phyloP scores from a whole-genome alignment of 2,329 filamentous ascomycete species.

The Penicillium occitanis region DNA sequence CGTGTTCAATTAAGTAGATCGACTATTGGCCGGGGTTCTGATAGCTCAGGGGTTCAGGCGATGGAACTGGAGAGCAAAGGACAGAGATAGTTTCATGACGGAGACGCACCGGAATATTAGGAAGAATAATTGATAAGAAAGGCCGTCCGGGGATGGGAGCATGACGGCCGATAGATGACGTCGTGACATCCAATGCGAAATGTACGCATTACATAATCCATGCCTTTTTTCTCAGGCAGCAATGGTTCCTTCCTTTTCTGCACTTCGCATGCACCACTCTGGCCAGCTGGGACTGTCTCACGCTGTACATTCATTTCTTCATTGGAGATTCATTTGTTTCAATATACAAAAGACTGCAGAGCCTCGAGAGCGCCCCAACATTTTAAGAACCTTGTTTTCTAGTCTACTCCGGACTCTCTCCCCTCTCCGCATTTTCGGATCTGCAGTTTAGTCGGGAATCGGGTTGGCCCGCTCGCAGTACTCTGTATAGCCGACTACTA shows the following conservation, averaged over 20 bases:
- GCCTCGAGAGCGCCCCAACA: not conserved
- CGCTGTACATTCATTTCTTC: not conserved
- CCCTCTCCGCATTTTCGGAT: conserved; percentile 5
- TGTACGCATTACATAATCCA: not conserved
- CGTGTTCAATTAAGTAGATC: not conserved
- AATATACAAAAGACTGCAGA: not conserved
- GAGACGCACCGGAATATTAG: not conserved
- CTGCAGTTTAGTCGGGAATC: conserved; percentile 1
- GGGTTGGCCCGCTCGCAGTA: not conserved
- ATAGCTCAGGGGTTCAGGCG: not conserved
- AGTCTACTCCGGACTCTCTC: not conserved
- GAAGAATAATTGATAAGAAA: not conserved
- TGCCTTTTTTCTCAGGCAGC: conserved; percentile 13
- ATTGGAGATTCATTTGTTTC: not conserved
- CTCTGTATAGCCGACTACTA: not conserved
- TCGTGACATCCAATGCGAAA: conserved; percentile 3
- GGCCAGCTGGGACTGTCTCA: not conserved
- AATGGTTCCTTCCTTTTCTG: not conserved
- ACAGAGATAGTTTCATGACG: not conserved
- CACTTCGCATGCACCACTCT: not conserved
- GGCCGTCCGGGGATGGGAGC: not conserved
- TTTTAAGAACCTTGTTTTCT: not conserved
- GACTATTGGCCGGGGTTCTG: not conserved
- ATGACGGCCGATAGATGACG: conserved; percentile 1
- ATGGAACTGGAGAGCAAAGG: not conserved